Conservation (phyloP, 2,329 filamentous ascomycete genomes). For the Hypoxylon sp. region DNA sequence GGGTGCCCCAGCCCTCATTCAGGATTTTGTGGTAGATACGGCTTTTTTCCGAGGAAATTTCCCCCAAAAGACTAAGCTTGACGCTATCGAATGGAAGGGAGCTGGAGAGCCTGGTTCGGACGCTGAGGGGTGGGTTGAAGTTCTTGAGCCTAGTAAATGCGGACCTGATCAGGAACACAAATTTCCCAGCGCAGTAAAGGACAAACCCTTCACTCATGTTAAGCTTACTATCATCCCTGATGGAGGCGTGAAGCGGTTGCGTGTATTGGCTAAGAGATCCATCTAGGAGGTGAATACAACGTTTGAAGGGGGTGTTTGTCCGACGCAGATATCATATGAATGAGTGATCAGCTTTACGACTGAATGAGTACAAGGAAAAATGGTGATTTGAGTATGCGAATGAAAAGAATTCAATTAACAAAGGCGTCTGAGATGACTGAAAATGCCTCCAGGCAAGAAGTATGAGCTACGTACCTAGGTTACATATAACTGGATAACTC, state of each 20-base stretch:
- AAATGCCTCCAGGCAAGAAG: too few relatives aligned
- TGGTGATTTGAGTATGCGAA: background rate
- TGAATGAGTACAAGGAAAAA: too few relatives aligned
- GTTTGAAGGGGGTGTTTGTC: background rate
- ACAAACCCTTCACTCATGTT: slow-evolving; percentile 76
- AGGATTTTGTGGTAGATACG: slow-evolving; percentile 78
- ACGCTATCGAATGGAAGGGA: slow-evolving; percentile 65
- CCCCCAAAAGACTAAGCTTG: slow-evolving; percentile 76
- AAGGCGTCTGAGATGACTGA: too few relatives aligned
- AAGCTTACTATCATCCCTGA: slow-evolving; percentile 95
- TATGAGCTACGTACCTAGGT: too few relatives aligned
- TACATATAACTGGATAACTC: too few relatives aligned
- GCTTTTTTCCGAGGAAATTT: slow-evolving; percentile 87
- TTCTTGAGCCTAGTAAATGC: slow-evolving; percentile 72
- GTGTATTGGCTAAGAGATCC: slow-evolving; percentile 74
- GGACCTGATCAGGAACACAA: slow-evolving; percentile 78
- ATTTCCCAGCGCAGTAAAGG: slow-evolving; percentile 64
- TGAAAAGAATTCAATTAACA: background rate
- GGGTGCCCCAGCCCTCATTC: slow-evolving; percentile 70
- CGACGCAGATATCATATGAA: too few relatives aligned
- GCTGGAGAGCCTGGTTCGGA: slow-evolving; percentile 64
- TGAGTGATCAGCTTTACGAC: too few relatives aligned
- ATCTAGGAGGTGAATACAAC: slow-evolving; percentile 27
- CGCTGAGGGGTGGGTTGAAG: slow-evolving; percentile 69
- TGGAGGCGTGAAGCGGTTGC: slow-evolving; percentile 88